A percentile compares a stretch with the other conserved stretches of the same genome.
Evolutionary conservation across 75 land plant species (phyloP).

Genomic region (Pinus albicaulis): DNA sequence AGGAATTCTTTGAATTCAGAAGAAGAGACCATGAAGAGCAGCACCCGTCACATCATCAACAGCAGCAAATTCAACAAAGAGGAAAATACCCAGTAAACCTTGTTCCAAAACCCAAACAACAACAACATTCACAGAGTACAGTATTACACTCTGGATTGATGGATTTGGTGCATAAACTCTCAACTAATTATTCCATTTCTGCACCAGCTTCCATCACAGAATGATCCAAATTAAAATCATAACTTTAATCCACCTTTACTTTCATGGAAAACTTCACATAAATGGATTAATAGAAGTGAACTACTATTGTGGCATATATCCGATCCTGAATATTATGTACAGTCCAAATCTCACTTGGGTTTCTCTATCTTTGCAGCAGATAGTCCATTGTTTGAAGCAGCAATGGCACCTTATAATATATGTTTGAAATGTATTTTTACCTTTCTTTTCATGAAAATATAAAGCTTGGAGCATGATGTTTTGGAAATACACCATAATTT

Average conservation of each 20-base stretch:
- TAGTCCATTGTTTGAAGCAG: background rate
- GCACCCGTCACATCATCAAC: background rate
- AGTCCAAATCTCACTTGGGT: background rate
- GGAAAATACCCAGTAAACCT: background rate
- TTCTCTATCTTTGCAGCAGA: background rate
- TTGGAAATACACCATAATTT: no score
- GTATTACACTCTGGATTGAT: slow-evolving; percentile 7
- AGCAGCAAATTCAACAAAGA: background rate
- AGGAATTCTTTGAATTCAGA: background rate
- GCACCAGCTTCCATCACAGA: background rate
- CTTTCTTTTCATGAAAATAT: no score
- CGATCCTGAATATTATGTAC: background rate
- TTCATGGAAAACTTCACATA: background rate
- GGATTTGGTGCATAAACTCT: slow-evolving; percentile 9
- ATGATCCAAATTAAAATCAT: background rate
- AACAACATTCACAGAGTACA: background rate
- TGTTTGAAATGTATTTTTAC: no score
- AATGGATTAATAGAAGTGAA: background rate
- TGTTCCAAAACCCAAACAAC: background rate
- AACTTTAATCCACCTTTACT: background rate
- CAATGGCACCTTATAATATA: background rate
- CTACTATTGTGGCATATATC: background rate
- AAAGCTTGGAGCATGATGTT: no score
- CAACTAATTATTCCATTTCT: slow-evolving; percentile 5
- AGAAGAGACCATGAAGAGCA: background rate